A percentile compares a stretch with the other conserved stretches of the same genome.
These are phyloP conservation scores for Scheffersomyces parashehatae DNA, from an alignment of 1,139 yeast genomes.

Conservation along the genomic window DNA sequence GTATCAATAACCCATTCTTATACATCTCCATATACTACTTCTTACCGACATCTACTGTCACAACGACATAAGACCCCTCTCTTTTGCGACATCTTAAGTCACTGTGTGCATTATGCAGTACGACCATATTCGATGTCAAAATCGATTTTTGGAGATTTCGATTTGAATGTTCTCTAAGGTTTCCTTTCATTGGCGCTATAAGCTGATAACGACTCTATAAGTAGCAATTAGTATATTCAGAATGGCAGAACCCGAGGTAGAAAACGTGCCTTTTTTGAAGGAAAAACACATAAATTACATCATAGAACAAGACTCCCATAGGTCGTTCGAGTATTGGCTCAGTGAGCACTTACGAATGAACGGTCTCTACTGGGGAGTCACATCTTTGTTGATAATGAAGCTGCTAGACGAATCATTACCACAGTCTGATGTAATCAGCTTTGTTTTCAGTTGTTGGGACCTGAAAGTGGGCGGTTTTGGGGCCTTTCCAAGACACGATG, in stretches of 20 bases:
- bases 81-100: too few relatives aligned
- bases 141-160: too few relatives aligned
- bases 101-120: too few relatives aligned
- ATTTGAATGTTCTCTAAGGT: too few relatives aligned
- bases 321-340: conserved; percentile 75
- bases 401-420: conserved; percentile 57
- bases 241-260: background rate
- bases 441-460: conserved; percentile 70
- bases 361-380: conserved; percentile 95
- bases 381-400: conserved; percentile 66
- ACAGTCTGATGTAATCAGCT: conserved; percentile 59
- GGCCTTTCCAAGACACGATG: conserved; percentile 85
- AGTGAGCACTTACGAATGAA: conserved; percentile 87
- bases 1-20: too few relatives aligned
- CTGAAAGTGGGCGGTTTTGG: conserved; percentile 77
- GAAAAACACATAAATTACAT: conserved; percentile 40
- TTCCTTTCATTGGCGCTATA: too few relatives aligned
- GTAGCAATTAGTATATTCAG: too few relatives aligned
- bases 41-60: too few relatives aligned
- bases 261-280: conserved; percentile 9
- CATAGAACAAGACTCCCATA: conserved; percentile 38
- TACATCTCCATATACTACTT: too few relatives aligned
- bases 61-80: too few relatives aligned
- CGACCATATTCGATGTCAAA: too few relatives aligned
- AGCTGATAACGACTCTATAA: too few relatives aligned